Percentiles rank a stretch among this genome's conserved stretches.
Conservation (phyloP, 2,329 filamentous ascomycete species). For the Grosmannia clavigera region DNA sequence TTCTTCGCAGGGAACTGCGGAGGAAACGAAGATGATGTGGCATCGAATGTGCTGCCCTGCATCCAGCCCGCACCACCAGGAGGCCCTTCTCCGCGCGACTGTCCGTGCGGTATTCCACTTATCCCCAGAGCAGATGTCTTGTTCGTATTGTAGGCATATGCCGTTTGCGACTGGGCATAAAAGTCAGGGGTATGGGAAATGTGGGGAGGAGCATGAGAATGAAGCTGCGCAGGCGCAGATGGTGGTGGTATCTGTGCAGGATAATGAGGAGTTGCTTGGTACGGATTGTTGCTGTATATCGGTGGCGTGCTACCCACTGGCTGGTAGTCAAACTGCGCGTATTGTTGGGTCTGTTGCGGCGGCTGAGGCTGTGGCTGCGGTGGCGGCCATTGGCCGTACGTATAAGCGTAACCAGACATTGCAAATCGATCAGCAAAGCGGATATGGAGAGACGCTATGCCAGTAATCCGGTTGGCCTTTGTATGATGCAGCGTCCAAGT, state of each 20-base stretch:
- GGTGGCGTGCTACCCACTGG: slow-evolving; percentile 1
- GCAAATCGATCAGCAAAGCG: not conserved
- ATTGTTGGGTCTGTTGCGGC: not conserved
- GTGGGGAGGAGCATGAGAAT: not conserved
- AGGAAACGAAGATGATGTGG: not conserved
- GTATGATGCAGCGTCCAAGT: not conserved
- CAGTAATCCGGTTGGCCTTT: not conserved
- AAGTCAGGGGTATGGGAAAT: slow-evolving; percentile 9
- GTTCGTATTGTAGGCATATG: slow-evolving; percentile 25
- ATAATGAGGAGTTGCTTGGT: not conserved
- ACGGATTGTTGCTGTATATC: slow-evolving; percentile 1
- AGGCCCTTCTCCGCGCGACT: not conserved
- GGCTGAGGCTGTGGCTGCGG: not conserved
- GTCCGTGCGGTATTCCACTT: slow-evolving; percentile 11
- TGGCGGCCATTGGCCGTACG: slow-evolving; percentile 17
- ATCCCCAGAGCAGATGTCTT: slow-evolving; percentile 28
- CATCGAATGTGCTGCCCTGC: not conserved
- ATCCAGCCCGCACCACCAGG: not conserved
- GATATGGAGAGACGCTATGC: not conserved
- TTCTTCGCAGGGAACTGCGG: not conserved
- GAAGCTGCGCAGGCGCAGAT: not conserved
- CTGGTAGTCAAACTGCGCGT: slow-evolving; percentile 14
- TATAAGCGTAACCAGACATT: slow-evolving; percentile 29
- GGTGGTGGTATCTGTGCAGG: not conserved
- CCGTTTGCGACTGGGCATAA: slow-evolving; percentile 19